Evolutionary conservation across 305 asterid genomes (phyloP).

Genomic region (Rubia peregrina): DNA sequence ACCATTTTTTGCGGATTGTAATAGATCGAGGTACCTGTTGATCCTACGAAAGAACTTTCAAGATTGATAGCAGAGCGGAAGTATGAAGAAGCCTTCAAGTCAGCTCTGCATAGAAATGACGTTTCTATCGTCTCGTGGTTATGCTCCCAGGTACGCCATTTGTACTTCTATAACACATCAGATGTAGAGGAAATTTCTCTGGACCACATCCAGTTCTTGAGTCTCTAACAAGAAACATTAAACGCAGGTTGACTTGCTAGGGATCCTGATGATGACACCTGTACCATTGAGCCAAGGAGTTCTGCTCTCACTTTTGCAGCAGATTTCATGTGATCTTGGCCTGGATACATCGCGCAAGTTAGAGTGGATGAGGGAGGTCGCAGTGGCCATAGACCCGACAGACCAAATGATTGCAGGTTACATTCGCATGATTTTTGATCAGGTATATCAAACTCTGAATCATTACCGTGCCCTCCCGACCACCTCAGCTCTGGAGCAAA

Average conservation of each 20-base stretch:
- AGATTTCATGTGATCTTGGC: conserved; percentile 68
- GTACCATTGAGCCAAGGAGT: conserved; percentile 92
- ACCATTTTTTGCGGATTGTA: background rate
- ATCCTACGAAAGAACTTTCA: conserved; percentile 85
- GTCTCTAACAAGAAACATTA: background rate
- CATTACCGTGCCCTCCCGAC: conserved; percentile 70
- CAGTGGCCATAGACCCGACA: conserved; percentile 62
- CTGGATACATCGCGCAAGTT: conserved; percentile 59
- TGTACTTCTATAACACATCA: background rate
- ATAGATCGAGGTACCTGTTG: conserved; percentile 74
- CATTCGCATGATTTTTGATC: conserved; percentile 85
- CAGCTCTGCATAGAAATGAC: conserved; percentile 84
- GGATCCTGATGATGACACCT: conserved; percentile 55
- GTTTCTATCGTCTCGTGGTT: conserved; percentile 81
- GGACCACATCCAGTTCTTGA: background rate
- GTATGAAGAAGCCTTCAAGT: conserved; percentile 78
- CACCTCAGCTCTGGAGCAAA: conserved; percentile 38
- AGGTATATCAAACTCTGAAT: conserved; percentile 70
- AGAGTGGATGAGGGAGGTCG: conserved; percentile 81
- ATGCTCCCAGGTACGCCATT: conserved; percentile 73
- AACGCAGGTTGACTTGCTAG: conserved; percentile 64
- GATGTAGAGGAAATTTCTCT: background rate
- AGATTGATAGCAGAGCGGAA: conserved; percentile 69
- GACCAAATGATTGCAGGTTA: conserved; percentile 71
- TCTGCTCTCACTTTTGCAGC: conserved; percentile 84